Percentiles rank a stretch among this genome's conserved stretches.
These are phyloP conservation scores for Globisporangium uncinulatum DNA, from an alignment of 352 stramenopile genomes.

Conservation along the genomic window DNA sequence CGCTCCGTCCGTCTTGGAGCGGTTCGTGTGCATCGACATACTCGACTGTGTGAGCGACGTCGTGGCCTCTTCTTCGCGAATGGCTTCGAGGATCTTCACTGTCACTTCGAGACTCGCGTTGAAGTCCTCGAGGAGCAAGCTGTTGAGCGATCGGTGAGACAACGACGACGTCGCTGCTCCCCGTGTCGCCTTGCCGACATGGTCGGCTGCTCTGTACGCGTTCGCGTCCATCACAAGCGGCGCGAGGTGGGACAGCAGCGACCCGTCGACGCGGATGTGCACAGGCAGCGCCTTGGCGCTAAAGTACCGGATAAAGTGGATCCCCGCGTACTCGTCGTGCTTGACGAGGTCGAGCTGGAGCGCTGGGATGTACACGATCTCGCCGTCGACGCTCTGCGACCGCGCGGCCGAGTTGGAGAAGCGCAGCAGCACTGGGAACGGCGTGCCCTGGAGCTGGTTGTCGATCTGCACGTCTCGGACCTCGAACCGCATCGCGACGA, in stretches of 20 bases:
- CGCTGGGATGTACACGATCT: constrained; percentile 54
- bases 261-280: constrained; percentile 76
- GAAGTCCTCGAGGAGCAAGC: constrained; percentile 61
- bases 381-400: constrained; percentile 40
- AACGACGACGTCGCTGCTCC: constrained; percentile 1
- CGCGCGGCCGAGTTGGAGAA: constrained; percentile 64
- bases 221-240: constrained; percentile 58
- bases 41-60: constrained; percentile 38
- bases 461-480: constrained; percentile 84
- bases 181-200: constrained; percentile 14
- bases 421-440: constrained; percentile 78
- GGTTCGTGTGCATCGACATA: constrained; percentile 22
- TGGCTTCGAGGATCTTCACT: constrained; percentile 65
- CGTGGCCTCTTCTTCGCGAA: constrained; percentile 49
- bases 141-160: constrained; percentile 33
- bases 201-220: constrained; percentile 22
- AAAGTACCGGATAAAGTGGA: constrained; percentile 86
- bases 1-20: constrained; percentile 16
- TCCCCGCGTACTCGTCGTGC: constrained; percentile 80
- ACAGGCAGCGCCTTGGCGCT: constrained; percentile 63
- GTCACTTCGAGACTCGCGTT: constrained; percentile 65
- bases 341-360: constrained; percentile 76
- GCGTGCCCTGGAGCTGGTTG: constrained; percentile 78
- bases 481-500: constrained; percentile 61
- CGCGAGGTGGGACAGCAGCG: constrained; percentile 70